phyloP scores from a whole-genome alignment of 306 rosid genomes.

The Myrica gale region DNA sequence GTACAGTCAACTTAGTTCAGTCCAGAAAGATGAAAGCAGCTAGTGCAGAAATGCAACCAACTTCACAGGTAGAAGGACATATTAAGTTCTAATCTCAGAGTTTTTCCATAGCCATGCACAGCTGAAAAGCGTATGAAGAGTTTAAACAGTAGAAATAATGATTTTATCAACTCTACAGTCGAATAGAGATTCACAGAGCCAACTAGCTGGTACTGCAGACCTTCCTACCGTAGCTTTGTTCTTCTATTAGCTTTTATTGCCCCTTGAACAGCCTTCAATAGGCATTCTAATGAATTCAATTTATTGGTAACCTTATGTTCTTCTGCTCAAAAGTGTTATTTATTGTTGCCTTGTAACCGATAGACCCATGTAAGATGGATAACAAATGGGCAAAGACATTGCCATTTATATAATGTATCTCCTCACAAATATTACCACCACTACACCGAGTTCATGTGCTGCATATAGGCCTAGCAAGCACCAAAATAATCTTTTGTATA shows the following conservation, averaged over 20 bases:
- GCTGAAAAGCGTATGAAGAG: not conserved
- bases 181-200: not conserved
- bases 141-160: not conserved
- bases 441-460: not conserved
- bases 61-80: conserved; percentile 1
- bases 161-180: not conserved
- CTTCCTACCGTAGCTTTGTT: not conserved
- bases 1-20: conserved; percentile 6
- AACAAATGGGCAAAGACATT: not conserved
- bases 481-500: not conserved
- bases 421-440: not conserved
- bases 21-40: conserved; percentile 16
- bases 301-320: no score
- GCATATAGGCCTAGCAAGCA: not conserved
- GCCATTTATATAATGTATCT: not conserved
- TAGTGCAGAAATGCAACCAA: conserved; percentile 13
- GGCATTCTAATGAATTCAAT: not conserved
- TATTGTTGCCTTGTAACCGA: not conserved
- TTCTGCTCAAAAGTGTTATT: not conserved
- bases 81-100: not conserved
- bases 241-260: not conserved
- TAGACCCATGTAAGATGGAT: not conserved
- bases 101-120: not conserved
- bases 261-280: not conserved
- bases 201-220: not conserved